Conservation (phyloP, 164 flowering plant species). For the Taxillus chinensis region DNA sequence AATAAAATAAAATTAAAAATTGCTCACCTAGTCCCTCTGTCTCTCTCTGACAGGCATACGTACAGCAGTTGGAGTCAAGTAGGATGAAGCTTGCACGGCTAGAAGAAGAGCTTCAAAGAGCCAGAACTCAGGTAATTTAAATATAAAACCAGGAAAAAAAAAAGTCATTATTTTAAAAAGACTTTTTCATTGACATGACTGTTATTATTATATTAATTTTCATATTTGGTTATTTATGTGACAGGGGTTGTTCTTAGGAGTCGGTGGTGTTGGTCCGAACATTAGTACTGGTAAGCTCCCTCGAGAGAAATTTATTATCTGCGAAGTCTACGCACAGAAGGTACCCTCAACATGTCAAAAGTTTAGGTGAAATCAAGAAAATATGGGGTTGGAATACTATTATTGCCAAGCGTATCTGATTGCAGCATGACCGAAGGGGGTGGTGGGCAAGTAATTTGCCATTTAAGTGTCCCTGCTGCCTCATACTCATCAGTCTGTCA, state of each 20-base stretch:
- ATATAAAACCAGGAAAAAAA: not conserved
- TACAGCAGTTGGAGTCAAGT: slow-evolving; percentile 91
- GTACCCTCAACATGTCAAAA: not conserved
- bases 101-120: slow-evolving; percentile 91
- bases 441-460: no score
- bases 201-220: not conserved
- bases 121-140: slow-evolving; percentile 69
- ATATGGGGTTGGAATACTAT: not conserved
- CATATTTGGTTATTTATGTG: not conserved
- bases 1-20: no score
- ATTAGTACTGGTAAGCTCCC: slow-evolving; percentile 56
- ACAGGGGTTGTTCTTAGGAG: slow-evolving; percentile 70
- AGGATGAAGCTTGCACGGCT: slow-evolving; percentile 82
- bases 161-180: no score
- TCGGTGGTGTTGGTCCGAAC: slow-evolving; percentile 39
- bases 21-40: slow-evolving; percentile 4
- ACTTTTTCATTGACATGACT: no score
- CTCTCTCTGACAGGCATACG: slow-evolving; percentile 61
- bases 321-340: not conserved
- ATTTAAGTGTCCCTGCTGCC: no score
- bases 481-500: no score
- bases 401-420: no score
- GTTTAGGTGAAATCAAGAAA: not conserved
- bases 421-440: no score
- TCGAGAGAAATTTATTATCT: not conserved